These are phyloP conservation scores for Tolypocladium nubicola DNA, from an alignment of 2,329 filamentous ascomycete genomes.

Conservation along the genomic window DNA sequence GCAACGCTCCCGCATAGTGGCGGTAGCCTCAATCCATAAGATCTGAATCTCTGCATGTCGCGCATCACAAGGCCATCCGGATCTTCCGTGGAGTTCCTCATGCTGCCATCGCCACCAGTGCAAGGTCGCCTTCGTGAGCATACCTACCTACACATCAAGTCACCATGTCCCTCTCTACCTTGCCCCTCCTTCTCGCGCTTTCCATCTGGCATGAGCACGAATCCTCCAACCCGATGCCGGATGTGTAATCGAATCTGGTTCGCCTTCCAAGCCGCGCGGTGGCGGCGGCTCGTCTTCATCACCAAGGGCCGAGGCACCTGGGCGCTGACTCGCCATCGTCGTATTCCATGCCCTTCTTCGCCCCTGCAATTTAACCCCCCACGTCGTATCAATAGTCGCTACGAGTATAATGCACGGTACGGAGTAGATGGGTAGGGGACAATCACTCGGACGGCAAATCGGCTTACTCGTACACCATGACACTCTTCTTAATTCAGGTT, in stretches of 20 bases:
- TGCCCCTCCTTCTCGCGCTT: background rate
- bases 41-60: background rate
- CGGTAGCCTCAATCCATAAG: background rate
- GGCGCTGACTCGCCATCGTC: background rate
- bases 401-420: too few relatives aligned
- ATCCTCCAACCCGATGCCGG: background rate
- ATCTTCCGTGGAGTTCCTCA: background rate
- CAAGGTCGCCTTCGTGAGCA: background rate
- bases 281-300: background rate
- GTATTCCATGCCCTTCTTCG: background rate
- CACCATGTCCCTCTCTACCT: background rate
- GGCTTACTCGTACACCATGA: background rate
- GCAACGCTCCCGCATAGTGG: background rate
- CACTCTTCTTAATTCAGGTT: slow-evolving; percentile 14
- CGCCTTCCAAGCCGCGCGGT: background rate
- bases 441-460: too few relatives aligned
- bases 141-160: background rate
- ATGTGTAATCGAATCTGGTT: too few relatives aligned
- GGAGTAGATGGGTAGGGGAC: background rate
- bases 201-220: background rate
- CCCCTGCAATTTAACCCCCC: background rate
- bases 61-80: background rate
- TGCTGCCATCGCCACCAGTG: background rate
- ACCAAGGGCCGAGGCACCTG: background rate
- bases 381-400: background rate